A percentile compares a stretch with the other conserved stretches of the same genome.
Evolutionary conservation across 1,284 basidiomycete species (phyloP).

Genomic region (Ustilago curta): DNA sequence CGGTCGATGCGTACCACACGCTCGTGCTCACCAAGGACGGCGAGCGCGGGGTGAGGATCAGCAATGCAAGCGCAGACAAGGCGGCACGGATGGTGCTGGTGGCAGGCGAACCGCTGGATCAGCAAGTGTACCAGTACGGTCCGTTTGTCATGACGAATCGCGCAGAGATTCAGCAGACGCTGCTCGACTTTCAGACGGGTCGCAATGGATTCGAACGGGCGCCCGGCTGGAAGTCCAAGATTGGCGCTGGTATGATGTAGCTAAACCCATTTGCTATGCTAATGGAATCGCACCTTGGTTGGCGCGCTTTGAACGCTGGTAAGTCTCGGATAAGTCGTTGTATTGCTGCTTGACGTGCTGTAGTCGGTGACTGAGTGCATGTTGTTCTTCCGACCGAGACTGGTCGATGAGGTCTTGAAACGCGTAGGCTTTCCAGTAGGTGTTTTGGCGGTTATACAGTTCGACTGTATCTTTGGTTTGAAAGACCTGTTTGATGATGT

Average conservation of each 20-base stretch:
- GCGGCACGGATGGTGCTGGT: slow-evolving; percentile 71
- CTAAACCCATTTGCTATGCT: not conserved
- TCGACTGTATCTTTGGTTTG: too few relatives aligned
- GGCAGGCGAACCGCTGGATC: slow-evolving; percentile 89
- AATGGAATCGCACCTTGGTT: slow-evolving; percentile 13
- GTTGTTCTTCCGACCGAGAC: not conserved
- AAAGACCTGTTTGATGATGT: slow-evolving; percentile 27
- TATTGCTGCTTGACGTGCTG: slow-evolving; percentile 11
- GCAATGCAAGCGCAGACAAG: slow-evolving; percentile 64
- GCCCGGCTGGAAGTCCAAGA: slow-evolving; percentile 85
- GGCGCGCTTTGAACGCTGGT: slow-evolving; percentile 8
- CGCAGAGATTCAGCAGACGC: slow-evolving; percentile 83
- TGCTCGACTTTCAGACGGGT: slow-evolving; percentile 83
- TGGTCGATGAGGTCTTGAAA: slow-evolving; percentile 14
- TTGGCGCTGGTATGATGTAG: slow-evolving; percentile 68
- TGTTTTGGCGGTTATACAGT: slow-evolving; percentile 25
- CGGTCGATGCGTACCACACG: slow-evolving; percentile 78
- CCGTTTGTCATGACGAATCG: slow-evolving; percentile 80
- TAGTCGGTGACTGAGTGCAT: not conserved
- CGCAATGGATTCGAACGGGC: slow-evolving; percentile 92
- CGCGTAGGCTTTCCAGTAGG: slow-evolving; percentile 12
- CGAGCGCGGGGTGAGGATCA: slow-evolving; percentile 77
- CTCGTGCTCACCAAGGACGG: slow-evolving; percentile 74
- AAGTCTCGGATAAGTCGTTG: slow-evolving; percentile 6
- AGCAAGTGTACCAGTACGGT: slow-evolving; percentile 86